Conservation (phyloP, 345 rosid genomes). For the Citrus trifoliata region DNA sequence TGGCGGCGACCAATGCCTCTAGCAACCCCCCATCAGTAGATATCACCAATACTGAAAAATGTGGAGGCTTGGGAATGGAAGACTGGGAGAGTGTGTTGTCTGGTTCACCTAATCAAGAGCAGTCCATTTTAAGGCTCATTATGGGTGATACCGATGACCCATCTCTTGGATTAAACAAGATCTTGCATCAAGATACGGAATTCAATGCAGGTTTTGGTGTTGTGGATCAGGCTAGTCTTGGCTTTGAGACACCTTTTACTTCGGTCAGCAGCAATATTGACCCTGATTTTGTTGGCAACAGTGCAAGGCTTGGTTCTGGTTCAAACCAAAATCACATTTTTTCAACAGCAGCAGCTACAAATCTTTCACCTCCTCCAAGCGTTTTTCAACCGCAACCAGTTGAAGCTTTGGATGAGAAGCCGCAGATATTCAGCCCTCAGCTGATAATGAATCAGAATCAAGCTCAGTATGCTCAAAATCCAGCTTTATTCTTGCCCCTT, state of each 20-base stretch:
- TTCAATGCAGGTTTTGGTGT: constrained; percentile 53
- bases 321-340: constrained; percentile 17
- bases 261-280: constrained; percentile 25
- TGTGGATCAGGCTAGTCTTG: constrained; percentile 55
- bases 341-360: constrained; percentile 7
- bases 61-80: constrained; percentile 52
- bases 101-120: constrained; percentile 61
- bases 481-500: constrained; percentile 44
- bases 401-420: constrained; percentile 43
- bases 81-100: constrained; percentile 68
- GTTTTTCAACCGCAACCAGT: constrained; percentile 24
- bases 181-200: constrained; percentile 47
- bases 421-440: constrained; percentile 45
- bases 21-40: constrained; percentile 31
- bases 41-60: constrained; percentile 36
- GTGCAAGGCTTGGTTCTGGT: constrained; percentile 22
- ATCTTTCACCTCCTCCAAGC: constrained; percentile 17
- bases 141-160: constrained; percentile 74
- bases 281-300: neutral
- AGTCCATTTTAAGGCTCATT: constrained; percentile 59
- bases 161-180: constrained; percentile 53
- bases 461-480: constrained; percentile 42
- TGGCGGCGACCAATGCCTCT: constrained; percentile 29
- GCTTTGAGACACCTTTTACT: constrained; percentile 36
- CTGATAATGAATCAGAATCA: constrained; percentile 49